Conservation (phyloP, 208 protist genomes). For the Herpetomonas samuelpessoai region DNA sequence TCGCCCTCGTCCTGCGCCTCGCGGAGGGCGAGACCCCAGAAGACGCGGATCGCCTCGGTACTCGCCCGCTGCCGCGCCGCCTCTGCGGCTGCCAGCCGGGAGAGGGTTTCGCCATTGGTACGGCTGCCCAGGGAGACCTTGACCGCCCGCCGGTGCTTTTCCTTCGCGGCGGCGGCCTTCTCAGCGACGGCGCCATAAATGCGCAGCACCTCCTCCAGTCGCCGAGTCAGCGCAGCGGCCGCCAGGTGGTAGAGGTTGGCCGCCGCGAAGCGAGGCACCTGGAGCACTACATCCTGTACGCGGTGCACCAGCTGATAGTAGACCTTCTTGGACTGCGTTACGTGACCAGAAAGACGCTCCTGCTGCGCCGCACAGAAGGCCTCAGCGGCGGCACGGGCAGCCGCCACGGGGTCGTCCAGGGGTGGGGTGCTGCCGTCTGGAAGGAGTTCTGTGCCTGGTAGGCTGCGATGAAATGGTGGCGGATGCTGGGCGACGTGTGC, state of each 20-base stretch:
- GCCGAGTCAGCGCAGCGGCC: slow-evolving; percentile 33
- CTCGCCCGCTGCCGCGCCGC: slow-evolving; percentile 30
- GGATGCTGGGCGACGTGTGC: neutral
- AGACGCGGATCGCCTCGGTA: slow-evolving; percentile 31
- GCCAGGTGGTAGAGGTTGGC: slow-evolving; percentile 39
- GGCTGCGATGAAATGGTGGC: neutral
- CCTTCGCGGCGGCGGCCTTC: slow-evolving; percentile 42
- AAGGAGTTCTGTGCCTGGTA: neutral
- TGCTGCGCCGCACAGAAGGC: slow-evolving; percentile 43
- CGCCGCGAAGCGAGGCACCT: slow-evolving; percentile 43
- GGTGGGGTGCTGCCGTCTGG: neutral
- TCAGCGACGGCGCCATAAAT: slow-evolving; percentile 50
- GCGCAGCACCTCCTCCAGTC: slow-evolving; percentile 47
- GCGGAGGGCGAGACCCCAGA: slow-evolving; percentile 56
- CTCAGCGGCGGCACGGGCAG: slow-evolving; percentile 31
- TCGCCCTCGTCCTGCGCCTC: slow-evolving; percentile 78
- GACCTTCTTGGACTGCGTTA: slow-evolving; percentile 25
- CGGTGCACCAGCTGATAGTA: slow-evolving; percentile 72
- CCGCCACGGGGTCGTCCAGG: slow-evolving; percentile 22
- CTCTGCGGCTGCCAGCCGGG: slow-evolving; percentile 46
- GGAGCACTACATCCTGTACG: slow-evolving; percentile 46
- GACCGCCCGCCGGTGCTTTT: slow-evolving; percentile 36
- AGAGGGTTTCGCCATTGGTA: slow-evolving; percentile 32
- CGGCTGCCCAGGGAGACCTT: slow-evolving; percentile 63
- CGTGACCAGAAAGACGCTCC: slow-evolving; percentile 37